Percentiles rank a stretch among this genome's conserved stretches.
Evolutionary conservation across 164 flowering plant species (phyloP).

Genomic region (Vitis amurensis): DNA sequence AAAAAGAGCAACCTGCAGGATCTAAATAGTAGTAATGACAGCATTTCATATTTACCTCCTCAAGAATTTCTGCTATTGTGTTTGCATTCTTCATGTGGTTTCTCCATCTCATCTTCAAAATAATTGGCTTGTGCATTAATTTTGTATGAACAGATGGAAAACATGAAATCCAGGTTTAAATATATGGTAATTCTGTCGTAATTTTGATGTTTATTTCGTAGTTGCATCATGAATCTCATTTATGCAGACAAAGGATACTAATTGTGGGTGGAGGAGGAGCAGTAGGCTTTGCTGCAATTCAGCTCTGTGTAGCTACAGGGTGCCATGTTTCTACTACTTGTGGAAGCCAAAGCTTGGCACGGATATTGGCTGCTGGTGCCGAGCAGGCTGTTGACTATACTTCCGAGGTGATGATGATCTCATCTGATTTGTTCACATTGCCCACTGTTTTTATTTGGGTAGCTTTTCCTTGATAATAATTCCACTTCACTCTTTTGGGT

Average conservation of each 20-base stretch:
- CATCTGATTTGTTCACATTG: too few species aligned
- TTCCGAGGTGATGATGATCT: constrained; percentile 54
- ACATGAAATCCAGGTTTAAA: not conserved
- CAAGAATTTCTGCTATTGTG: not conserved
- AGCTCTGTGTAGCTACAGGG: constrained; percentile 80
- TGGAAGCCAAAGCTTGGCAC: constrained; percentile 67
- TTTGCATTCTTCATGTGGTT: not conserved
- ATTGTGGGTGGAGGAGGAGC: constrained; percentile 98
- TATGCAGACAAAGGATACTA: constrained; percentile 73
- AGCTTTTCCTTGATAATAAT: too few species aligned
- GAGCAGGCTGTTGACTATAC: constrained; percentile 91
- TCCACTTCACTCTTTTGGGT: not conserved
- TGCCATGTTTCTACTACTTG: constrained; percentile 86
- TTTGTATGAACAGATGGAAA: too few species aligned
- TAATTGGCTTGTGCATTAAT: not conserved
- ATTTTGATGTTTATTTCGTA: not conserved
- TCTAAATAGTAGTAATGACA: not conserved
- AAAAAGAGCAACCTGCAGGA: not conserved
- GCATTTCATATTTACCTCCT: not conserved
- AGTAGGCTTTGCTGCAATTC: constrained; percentile 92
- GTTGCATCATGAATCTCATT: not conserved
- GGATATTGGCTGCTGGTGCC: constrained; percentile 75
- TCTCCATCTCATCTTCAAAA: not conserved
- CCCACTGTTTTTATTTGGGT: too few species aligned
- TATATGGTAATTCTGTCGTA: too few species aligned